Evolutionary conservation across 1,284 basidiomycete genomes (phyloP), one percentile per base, ranked within the genome.

Genomic region (Amylostereum areolatum): DNA sequence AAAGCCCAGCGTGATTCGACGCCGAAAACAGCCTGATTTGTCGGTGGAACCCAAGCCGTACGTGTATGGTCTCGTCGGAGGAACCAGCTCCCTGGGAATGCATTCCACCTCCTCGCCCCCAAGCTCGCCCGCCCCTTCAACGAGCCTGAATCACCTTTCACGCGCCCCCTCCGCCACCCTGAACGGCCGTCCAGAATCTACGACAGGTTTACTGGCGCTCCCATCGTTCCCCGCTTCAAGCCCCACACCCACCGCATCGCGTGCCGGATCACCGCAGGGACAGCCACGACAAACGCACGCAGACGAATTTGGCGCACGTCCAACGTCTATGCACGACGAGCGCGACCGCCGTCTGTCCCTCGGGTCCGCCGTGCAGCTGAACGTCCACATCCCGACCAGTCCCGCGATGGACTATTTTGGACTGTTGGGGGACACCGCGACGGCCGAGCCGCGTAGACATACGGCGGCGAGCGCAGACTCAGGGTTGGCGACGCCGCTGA

Each of bases 41-140:
- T 47, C 44, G 29, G 47, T 45, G 12, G 56, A 57, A 39, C 56
- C 59, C 27, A 56, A 57, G 51, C 57, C 59, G 43, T 61, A 61
- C 40, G 40, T 51, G 30, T 58, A 60, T 43, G 59, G 59, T 32
- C 49, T 55, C 25, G 59, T 61, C 29, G 59, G 59, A 6, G 48
- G 40, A 28, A 10, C 55, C 35, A 45, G 42, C 42, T 51, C 45
- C 2, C 32, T 33, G 31, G 33, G 10, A 3, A 37, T 36, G 18
- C 33, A 8, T 35, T 10, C 12, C 31, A 32, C 45, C 12, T 35
- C 24, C 43, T 36, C 51, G 8, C 8, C 8, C 12, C 47, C 18
- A 18, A 53, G 28, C 32, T 43, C 51, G 30, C 42, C 47, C n/a
- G 12, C 47, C 6, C 33, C 44, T 25, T 32, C 30, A 18, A 27